Evolutionary conservation across 768 basidiomycete genomes (phyloP).

Genomic region (Rhizopogon vesiculosus): DNA sequence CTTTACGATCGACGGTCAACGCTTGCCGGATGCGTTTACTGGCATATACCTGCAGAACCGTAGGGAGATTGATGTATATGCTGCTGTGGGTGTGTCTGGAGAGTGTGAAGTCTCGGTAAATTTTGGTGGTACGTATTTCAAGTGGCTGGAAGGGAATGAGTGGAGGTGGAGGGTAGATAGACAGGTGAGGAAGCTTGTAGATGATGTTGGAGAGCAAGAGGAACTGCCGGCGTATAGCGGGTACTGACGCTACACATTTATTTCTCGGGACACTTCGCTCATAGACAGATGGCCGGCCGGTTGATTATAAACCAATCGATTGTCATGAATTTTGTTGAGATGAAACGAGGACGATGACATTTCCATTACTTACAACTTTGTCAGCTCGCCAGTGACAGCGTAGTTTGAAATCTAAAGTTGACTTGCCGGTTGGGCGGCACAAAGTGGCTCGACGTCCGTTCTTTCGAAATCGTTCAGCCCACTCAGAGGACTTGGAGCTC

Average conservation of each 20-base stretch:
- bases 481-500: too few relatives aligned
- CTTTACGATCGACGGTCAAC: conserved; percentile 60
- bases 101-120: conserved; percentile 36
- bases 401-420: too few relatives aligned
- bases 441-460: too few relatives aligned
- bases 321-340: too few relatives aligned
- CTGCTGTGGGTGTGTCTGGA: conserved; percentile 57
- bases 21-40: conserved; percentile 51
- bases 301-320: too few relatives aligned
- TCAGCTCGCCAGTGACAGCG: too few relatives aligned
- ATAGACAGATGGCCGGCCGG: background rate
- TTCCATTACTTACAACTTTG: too few relatives aligned
- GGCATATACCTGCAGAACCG: conserved; percentile 53
- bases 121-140: conserved; percentile 57
- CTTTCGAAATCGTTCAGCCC: too few relatives aligned
- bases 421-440: too few relatives aligned
- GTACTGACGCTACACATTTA: background rate
- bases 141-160: conserved; percentile 62
- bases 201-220: conserved; percentile 29
- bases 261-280: background rate
- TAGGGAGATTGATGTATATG: conserved; percentile 51
- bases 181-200: conserved; percentile 47
- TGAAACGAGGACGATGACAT: too few relatives aligned
- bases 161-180: conserved; percentile 63
- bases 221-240: conserved; percentile 34